Percentiles rank a stretch among this genome's conserved stretches.
Evolutionary conservation across 805 yeast genomes (phyloP).

Genomic region (Komagataella mondaviorum): DNA sequence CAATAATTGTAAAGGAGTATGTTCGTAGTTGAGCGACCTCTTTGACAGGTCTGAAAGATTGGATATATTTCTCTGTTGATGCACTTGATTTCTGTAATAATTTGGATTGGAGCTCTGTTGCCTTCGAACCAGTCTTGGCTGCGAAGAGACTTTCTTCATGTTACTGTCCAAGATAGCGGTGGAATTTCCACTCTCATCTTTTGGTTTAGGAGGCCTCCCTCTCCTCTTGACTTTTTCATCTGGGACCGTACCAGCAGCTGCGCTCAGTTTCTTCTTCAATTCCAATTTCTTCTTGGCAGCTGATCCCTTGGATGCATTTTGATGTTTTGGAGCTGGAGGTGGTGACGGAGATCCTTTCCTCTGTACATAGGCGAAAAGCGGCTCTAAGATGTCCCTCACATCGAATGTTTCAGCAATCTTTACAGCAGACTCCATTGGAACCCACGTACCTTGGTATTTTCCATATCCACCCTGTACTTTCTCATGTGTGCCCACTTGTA

Average conservation of each 20-base stretch:
- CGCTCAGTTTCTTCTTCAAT: background rate
- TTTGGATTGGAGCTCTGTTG: background rate
- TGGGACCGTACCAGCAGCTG: constrained; percentile 3
- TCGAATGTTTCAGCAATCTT: constrained; percentile 53
- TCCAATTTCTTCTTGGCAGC: background rate
- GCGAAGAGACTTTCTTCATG: background rate
- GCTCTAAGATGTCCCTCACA: constrained; percentile 46
- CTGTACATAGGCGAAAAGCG: constrained; percentile 50
- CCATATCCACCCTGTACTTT: constrained; percentile 97
- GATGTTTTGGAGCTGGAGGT: constrained; percentile 54
- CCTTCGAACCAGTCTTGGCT: background rate
- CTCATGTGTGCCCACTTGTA: constrained; percentile 82
- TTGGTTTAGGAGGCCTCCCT: constrained; percentile 17
- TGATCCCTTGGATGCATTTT: constrained; percentile 27
- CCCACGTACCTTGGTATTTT: constrained; percentile 95
- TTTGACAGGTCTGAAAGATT: background rate
- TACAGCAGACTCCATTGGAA: constrained; percentile 66
- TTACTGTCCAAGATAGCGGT: background rate
- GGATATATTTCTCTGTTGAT: background rate
- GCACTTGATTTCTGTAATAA: background rate
- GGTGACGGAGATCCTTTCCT: constrained; percentile 36
- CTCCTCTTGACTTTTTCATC: constrained; percentile 12
- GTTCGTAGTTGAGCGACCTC: constrained; percentile 1
- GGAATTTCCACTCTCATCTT: constrained; percentile 4
- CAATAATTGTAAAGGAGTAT: background rate